Base-by-base conservation (phyloP, 2,329 filamentous ascomycete genomes). In the Colletotrichum salicis region DNA sequence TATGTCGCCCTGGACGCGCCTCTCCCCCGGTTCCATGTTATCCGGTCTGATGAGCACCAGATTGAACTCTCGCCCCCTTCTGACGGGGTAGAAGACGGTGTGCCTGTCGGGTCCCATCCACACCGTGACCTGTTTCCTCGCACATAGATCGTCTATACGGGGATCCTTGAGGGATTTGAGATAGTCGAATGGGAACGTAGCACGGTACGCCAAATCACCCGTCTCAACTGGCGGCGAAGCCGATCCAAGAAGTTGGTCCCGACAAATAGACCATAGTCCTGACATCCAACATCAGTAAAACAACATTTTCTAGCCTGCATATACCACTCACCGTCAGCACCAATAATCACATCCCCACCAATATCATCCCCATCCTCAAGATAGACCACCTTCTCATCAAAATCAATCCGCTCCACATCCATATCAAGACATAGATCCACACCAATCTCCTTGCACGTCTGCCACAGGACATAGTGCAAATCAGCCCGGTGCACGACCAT, bases 351-450 rank as follows among this genome's bases (percentile, higher is more conserved):
- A 51, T 72, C 67, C 2, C 70, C 70, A 1, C 31, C 56, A 8
- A 72, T 55, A 27, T 66, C 70, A n/a, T 72, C 70, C 2, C 70
- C 70, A 0, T 71, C 70, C 13, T 71, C 67, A 4, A 71, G 63
- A 41, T 59, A 67, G 1, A 71, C 70, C 1, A 35, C 58, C 2
- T 48, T 51, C 2, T 33, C 52, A 1, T 59, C 61, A 31, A 72
- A 59, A 35, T 72, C 70, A 19, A 72, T 62, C 2, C 45, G 56
- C 51, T 72, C 70, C 1, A 54, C 70, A 12, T 72, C 61, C 67
- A 67, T 67, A 10, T 62, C 52, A 12, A 72, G 29, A 29, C 68
- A 62, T 2, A 72, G 56, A 5, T 55, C 54, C 3, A 71, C 70
- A 0, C 70, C 67, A 8, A 67, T 51, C 33, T 52, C 62, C 12